A percentile compares a stretch with the other conserved stretches of the same genome.
phyloP scores from a whole-genome alignment of 768 basidiomycete species.

The Termitomyces sp. region DNA sequence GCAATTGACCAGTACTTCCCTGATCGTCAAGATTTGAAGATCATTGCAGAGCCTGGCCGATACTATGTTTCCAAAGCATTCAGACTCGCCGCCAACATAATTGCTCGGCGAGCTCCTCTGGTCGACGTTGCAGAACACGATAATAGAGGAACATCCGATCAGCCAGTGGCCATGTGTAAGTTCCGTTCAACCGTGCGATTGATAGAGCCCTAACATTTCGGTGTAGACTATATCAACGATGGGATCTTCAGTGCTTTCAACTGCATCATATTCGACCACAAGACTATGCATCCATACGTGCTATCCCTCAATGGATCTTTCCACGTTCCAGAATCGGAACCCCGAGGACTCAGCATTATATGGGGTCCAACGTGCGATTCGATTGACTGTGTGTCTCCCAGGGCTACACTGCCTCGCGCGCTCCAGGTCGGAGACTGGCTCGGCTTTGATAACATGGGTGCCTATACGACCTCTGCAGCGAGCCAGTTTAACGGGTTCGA shows the following conservation, averaged over 20 bases:
- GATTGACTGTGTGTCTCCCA: constrained; percentile 85
- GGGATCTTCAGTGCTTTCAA: constrained; percentile 97
- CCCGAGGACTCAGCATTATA: constrained; percentile 59
- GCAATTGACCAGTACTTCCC: constrained; percentile 86
- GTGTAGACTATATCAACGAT: constrained; percentile 96
- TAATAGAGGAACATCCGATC: constrained; percentile 31
- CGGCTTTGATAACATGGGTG: constrained; percentile 95
- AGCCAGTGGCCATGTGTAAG: constrained; percentile 84
- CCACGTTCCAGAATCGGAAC: constrained; percentile 44
- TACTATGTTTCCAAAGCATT: constrained; percentile 94
- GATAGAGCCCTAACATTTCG: constrained; percentile 8
- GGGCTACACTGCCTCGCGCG: constrained; percentile 55
- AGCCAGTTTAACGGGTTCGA: constrained; percentile 94
- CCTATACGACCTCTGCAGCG: constrained; percentile 95
- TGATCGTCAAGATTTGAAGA: constrained; percentile 58
- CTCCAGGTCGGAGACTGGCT: constrained; percentile 96
- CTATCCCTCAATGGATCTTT: constrained; percentile 69
- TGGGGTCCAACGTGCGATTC: constrained; percentile 99
- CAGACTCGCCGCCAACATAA: constrained; percentile 88
- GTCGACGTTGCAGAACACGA: constrained; percentile 25
- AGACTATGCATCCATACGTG: constrained; percentile 78
- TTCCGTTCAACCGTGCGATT: constrained; percentile 16
- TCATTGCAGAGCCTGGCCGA: constrained; percentile 97
- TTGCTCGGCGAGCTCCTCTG: constrained; percentile 75
- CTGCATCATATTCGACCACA: constrained; percentile 97